Percentiles rank a stretch among this genome's conserved stretches.
Conservation (phyloP, 306 rosid genomes). For the Coriaria nepalensis region DNA sequence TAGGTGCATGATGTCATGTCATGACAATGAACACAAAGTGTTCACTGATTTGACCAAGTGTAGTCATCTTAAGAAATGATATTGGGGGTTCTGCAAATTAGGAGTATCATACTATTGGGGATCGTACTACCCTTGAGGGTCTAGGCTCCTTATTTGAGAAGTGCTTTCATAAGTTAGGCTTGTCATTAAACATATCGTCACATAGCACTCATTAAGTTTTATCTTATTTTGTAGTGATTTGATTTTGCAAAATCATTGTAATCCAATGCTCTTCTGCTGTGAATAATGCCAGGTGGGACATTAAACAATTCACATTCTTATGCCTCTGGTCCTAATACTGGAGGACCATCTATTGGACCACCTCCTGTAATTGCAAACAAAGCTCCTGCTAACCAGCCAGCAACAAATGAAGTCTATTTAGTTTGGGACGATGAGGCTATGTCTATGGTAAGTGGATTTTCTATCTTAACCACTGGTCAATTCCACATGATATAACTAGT, state of each 20-base stretch:
- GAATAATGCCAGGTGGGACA: slow-evolving; percentile 35
- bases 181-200: no score
- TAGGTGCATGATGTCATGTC: no score
- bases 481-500: neutral
- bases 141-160: no score
- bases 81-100: no score
- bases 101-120: no score
- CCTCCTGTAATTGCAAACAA: slow-evolving; percentile 95
- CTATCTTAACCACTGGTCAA: neutral
- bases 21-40: no score
- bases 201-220: neutral
- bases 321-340: slow-evolving; percentile 97
- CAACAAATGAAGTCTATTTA: slow-evolving; percentile 84
- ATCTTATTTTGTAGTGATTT: slow-evolving; percentile 4
- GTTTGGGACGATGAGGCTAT: slow-evolving; percentile 99
- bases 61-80: no score
- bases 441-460: slow-evolving; percentile 72
- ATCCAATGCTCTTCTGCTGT: slow-evolving; percentile 12
- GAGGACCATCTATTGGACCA: slow-evolving; percentile 98
- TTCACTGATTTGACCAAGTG: no score
- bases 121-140: no score
- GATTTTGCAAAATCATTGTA: slow-evolving; percentile 7
- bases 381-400: slow-evolving; percentile 73
- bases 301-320: slow-evolving; percentile 69
- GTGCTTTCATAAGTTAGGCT: no score